Percentiles rank a stretch among this genome's conserved stretches.
phyloP scores from a whole-genome alignment of 805 yeast species.

The Candida wancherniae region DNA sequence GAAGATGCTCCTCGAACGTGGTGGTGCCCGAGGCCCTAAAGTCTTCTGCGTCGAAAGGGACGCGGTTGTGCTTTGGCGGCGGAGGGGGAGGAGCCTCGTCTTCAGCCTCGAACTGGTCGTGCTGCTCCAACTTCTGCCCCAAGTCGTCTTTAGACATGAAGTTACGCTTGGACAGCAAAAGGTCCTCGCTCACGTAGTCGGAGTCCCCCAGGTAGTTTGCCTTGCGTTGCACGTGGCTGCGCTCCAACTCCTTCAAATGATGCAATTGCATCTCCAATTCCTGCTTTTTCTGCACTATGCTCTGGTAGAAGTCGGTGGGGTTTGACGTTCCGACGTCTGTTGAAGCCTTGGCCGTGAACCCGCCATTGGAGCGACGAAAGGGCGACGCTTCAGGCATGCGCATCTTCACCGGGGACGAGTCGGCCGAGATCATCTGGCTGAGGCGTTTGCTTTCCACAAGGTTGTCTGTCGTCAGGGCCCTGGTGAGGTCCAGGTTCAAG shows the following conservation, averaged over 20 bases:
- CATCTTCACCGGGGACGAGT: constrained; percentile 20
- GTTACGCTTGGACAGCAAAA: constrained; percentile 29
- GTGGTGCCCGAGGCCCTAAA: constrained; percentile 27
- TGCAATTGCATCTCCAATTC: constrained; percentile 38
- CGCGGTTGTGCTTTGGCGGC: constrained; percentile 26
- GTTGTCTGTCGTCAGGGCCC: constrained; percentile 12
- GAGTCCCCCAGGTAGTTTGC: constrained; percentile 19
- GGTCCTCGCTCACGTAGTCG: constrained; percentile 32
- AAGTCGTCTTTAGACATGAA: constrained; percentile 32
- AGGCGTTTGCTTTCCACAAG: constrained; percentile 10
- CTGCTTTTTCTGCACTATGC: constrained; percentile 29
- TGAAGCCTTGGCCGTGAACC: constrained; percentile 4
- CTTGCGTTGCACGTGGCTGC: constrained; percentile 8
- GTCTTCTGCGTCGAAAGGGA: constrained; percentile 37
- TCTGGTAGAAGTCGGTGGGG: constrained; percentile 21
- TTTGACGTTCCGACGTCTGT: constrained; percentile 2
- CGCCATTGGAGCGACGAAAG: background rate
- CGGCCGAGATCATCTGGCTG: constrained; percentile 15
- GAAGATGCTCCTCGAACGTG: constrained; percentile 25
- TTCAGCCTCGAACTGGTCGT: constrained; percentile 11
- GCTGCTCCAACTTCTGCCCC: constrained; percentile 26
- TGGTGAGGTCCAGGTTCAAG: constrained; percentile 14
- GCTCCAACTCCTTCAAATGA: constrained; percentile 29
- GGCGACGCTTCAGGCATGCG: constrained; percentile 5
- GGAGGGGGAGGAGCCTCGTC: constrained; percentile 31